Conservation (phyloP, 768 basidiomycete species). For the Fistulinella prunicolor region DNA sequence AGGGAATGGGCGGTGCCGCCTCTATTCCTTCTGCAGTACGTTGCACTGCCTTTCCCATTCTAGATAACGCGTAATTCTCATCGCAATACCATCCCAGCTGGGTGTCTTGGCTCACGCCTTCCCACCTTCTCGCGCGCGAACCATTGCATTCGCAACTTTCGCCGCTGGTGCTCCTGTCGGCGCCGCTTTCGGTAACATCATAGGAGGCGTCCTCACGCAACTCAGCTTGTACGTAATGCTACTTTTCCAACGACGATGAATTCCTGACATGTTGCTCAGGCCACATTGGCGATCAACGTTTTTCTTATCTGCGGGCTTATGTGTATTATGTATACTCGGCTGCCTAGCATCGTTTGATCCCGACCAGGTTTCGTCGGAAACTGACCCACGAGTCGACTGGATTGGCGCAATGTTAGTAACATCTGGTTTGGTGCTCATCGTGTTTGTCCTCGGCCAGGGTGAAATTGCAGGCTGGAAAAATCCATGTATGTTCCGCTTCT, state of each 20-base stretch:
- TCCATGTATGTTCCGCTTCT: constrained; percentile 40
- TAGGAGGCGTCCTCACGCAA: constrained; percentile 75
- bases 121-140: constrained; percentile 61
- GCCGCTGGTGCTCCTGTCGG: constrained; percentile 84
- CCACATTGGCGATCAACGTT: constrained; percentile 66
- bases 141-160: constrained; percentile 79
- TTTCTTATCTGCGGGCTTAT: constrained; percentile 59
- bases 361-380: constrained; percentile 43
- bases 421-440: constrained; percentile 61
- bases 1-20: constrained; percentile 80
- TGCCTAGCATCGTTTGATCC: constrained; percentile 60
- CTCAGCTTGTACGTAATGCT: constrained; percentile 33
- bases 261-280: constrained; percentile 11
- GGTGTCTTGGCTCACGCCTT: constrained; percentile 84
- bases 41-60: constrained; percentile 5
- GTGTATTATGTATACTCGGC: constrained; percentile 47
- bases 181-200: constrained; percentile 60
- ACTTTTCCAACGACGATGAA: neutral
- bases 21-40: constrained; percentile 69
- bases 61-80: constrained; percentile 1
- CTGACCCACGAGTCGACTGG: constrained; percentile 66
- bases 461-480: constrained; percentile 65
- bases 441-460: constrained; percentile 72
- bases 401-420: constrained; percentile 68
- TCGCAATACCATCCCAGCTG: constrained; percentile 43